phyloP scores from a whole-genome alignment of 225 moss, liverwort and hornwort species.

The Bryoerythrophyllum caledonicum region DNA sequence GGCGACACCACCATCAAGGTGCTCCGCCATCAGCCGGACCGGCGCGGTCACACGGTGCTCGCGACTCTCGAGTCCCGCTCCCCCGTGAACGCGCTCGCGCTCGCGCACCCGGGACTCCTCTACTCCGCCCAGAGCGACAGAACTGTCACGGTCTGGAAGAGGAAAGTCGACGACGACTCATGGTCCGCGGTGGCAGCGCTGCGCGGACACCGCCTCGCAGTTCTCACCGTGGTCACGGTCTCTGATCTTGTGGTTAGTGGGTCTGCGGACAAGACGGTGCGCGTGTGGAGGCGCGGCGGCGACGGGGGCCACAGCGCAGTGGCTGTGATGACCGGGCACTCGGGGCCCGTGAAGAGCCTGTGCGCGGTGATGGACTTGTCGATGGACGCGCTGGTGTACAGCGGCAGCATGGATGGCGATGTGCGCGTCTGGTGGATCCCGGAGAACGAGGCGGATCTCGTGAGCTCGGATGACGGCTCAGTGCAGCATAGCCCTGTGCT shows the following conservation, averaged over 20 bases:
- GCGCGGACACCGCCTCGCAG: constrained; percentile 45
- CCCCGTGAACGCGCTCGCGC: constrained; percentile 52
- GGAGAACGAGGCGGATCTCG: constrained; percentile 32
- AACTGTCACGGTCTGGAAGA: constrained; percentile 38
- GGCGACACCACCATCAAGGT: constrained; percentile 53
- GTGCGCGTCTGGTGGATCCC: constrained; percentile 52
- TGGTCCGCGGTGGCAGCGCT: constrained; percentile 31
- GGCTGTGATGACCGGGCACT: constrained; percentile 43
- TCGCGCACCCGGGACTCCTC: constrained; percentile 31
- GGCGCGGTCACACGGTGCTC: constrained; percentile 18
- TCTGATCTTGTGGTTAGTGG: constrained; percentile 44
- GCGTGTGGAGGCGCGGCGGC: constrained; percentile 37
- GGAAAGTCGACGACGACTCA: background rate
- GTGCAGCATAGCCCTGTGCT: constrained; percentile 32
- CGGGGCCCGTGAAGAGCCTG: constrained; percentile 47
- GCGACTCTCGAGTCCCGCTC: constrained; percentile 40
- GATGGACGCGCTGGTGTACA: constrained; percentile 45
- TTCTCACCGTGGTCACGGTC: constrained; percentile 34
- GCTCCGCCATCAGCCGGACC: constrained; percentile 1
- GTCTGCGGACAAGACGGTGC: constrained; percentile 52
- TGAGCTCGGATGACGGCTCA: constrained; percentile 19
- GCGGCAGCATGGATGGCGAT: constrained; percentile 52
- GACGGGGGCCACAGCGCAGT: constrained; percentile 27
- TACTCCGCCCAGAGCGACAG: constrained; percentile 55
- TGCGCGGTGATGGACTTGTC: constrained; percentile 26